Conservation (phyloP, 805 yeast genomes). For the Metschnikowia kofuensis region DNA sequence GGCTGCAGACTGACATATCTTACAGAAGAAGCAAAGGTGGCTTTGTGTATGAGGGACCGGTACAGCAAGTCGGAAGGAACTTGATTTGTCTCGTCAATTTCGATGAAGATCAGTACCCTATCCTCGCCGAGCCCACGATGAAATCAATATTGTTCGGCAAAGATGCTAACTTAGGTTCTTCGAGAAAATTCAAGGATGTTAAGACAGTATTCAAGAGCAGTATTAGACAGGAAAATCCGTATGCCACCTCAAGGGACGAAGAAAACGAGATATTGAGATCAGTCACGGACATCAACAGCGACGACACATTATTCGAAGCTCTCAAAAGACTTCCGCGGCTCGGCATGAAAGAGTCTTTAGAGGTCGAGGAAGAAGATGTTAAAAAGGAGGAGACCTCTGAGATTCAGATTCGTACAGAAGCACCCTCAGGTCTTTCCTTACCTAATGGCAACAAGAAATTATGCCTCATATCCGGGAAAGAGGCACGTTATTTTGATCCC, state of each 20-base stretch:
- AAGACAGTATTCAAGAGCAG: constrained; percentile 40
- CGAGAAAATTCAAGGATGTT: constrained; percentile 51
- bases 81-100: constrained; percentile 53
- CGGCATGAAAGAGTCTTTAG: constrained; percentile 52
- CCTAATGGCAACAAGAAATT: constrained; percentile 65
- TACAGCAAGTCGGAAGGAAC: constrained; percentile 56
- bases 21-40: constrained; percentile 13
- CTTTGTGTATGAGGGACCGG: constrained; percentile 62
- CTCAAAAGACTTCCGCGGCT: constrained; percentile 54
- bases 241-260: constrained; percentile 26
- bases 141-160: constrained; percentile 54
- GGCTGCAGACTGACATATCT: constrained; percentile 1
- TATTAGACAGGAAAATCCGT: constrained; percentile 40
- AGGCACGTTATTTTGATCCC: constrained; percentile 86
- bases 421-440: constrained; percentile 70
- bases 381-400: constrained; percentile 41
- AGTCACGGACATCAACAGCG: constrained; percentile 33
- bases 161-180: constrained; percentile 51
- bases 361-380: constrained; percentile 37
- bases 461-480: constrained; percentile 75
- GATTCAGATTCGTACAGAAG: constrained; percentile 54
- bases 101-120: constrained; percentile 26
- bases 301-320: constrained; percentile 39
- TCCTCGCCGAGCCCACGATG: constrained; percentile 26
- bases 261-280: constrained; percentile 33